Base-by-base conservation (phyloP, 495 filamentous ascomycete species). In the Articulospora tetracladia region DNA sequence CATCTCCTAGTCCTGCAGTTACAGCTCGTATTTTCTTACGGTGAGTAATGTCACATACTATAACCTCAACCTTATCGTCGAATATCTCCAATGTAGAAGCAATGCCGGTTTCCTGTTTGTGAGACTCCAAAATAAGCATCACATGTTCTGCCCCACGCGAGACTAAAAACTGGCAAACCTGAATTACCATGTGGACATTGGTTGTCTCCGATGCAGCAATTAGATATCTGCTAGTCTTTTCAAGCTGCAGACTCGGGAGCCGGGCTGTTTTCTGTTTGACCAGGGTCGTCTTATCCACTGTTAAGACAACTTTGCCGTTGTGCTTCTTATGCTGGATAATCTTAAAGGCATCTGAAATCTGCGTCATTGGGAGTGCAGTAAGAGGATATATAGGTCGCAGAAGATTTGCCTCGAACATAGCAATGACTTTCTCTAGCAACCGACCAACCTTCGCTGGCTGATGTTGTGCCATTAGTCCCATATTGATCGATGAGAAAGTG, bases 231-330 rank as follows among this genome's bases (percentile, higher is more conserved):
- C n/a, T n/a, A n/a, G n/a, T n/a, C n/a, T n/a, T n/a, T n/a, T n/a
- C n/a, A n/a, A 60, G 25, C n/a, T 34, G 8, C 23, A 51, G 17
- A 24, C 8, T 10, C 7, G n/a, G 22, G 1, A 30, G 53, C 41
- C 53, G 15, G 6, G 15, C 27, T 12, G 24, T 19, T 1, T 17
- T 39, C 28, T 41, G 24, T 30, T 55, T 55, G 8, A 55, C 53
- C 13, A n/a, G 17, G 1, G 53, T 55, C 1, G 39, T 30, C 3
- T 36, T 30, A 1, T 55, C 53, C 12, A 28, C 39, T 22, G 41
- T 64, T 24, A 80, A 28, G 1, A 84, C 78, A 19, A 81, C 62
- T 68, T 82, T 83, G 23, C 82, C 82, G 57, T 72, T 74, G 25
- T 77, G 71, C 58, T 77, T 77, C 19, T 81, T 80, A 0, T 65